Conservation (phyloP, 495 filamentous ascomycete species). For the Astrothelium subdiscretum region DNA sequence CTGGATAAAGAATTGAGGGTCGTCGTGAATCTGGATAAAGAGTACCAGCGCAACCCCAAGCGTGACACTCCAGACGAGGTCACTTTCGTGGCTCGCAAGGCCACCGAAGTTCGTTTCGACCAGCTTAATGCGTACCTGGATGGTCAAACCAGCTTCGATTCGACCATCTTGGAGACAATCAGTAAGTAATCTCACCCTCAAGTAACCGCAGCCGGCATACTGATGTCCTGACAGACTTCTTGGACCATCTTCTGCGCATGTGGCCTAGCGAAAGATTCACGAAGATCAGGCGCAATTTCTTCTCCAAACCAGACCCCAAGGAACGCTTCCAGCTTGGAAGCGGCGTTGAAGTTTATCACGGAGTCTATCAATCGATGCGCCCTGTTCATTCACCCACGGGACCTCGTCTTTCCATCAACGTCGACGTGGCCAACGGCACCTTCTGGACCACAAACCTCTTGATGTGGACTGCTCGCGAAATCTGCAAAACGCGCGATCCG, state of each 20-base stretch:
- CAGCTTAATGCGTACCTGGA: slow-evolving; percentile 54
- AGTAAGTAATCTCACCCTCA: slow-evolving; percentile 37
- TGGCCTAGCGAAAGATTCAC: slow-evolving; percentile 50
- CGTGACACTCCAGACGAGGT: slow-evolving; percentile 8
- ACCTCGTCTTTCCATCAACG: slow-evolving; percentile 48
- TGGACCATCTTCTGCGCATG: slow-evolving; percentile 82
- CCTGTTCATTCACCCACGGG: slow-evolving; percentile 40
- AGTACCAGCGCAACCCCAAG: slow-evolving; percentile 36
- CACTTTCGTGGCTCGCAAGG: slow-evolving; percentile 43
- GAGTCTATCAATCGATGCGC: slow-evolving; percentile 71
- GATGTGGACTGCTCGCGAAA: slow-evolving; percentile 14
- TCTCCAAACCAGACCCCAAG: slow-evolving; percentile 36
- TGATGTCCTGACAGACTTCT: slow-evolving; percentile 44
- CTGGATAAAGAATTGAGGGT: slow-evolving; percentile 33
- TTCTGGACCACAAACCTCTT: slow-evolving; percentile 44
- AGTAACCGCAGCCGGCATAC: not conserved
- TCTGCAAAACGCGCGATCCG: slow-evolving; percentile 11
- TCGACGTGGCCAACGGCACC: slow-evolving; percentile 69
- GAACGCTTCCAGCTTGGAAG: slow-evolving; percentile 35
- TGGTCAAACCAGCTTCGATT: slow-evolving; percentile 45
- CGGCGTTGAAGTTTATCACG: slow-evolving; percentile 69
- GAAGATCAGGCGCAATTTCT: slow-evolving; percentile 69
- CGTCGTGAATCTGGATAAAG: slow-evolving; percentile 52
- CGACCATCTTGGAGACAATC: slow-evolving; percentile 60
- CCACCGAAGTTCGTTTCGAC: slow-evolving; percentile 49